phyloP scores from a whole-genome alignment of 2,329 filamentous ascomycete species.

The Fusarium heterosporum region DNA sequence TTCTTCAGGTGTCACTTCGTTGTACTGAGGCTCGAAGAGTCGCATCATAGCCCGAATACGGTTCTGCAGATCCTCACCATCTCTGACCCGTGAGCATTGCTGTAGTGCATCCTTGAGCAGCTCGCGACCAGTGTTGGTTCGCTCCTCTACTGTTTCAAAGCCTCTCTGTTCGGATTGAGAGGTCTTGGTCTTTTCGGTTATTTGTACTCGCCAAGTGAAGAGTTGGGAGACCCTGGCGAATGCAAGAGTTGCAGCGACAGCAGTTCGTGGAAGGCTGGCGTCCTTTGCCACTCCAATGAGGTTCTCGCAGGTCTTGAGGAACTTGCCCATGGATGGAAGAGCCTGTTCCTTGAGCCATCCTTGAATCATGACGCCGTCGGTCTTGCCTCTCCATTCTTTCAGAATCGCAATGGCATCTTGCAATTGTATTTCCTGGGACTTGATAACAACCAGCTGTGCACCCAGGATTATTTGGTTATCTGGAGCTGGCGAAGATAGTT shows the following conservation, averaged over 20 bases:
- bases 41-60: constrained; percentile 16
- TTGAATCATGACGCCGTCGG: not conserved
- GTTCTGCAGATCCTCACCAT: not conserved
- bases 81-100: not conserved
- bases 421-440: not conserved
- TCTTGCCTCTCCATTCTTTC: not conserved
- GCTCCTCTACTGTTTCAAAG: not conserved
- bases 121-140: not conserved
- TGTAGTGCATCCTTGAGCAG: constrained; percentile 4
- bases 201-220: not conserved
- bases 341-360: not conserved
- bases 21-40: constrained; percentile 54
- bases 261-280: not conserved
- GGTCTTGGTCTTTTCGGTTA: not conserved
- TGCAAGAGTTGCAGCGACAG: not conserved
- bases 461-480: constrained; percentile 4
- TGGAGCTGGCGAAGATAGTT: not conserved
- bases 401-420: constrained; percentile 1
- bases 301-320: not conserved
- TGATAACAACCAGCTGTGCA: not conserved
- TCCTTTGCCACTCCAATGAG: not conserved
- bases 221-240: constrained; percentile 1
- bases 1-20: constrained; percentile 56
- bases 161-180: not conserved
- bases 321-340: not conserved